A percentile compares a stretch with the other conserved stretches of the same genome.
Evolutionary conservation across 2,329 filamentous ascomycete species (phyloP).

Genomic region (Cercospora sp.): DNA sequence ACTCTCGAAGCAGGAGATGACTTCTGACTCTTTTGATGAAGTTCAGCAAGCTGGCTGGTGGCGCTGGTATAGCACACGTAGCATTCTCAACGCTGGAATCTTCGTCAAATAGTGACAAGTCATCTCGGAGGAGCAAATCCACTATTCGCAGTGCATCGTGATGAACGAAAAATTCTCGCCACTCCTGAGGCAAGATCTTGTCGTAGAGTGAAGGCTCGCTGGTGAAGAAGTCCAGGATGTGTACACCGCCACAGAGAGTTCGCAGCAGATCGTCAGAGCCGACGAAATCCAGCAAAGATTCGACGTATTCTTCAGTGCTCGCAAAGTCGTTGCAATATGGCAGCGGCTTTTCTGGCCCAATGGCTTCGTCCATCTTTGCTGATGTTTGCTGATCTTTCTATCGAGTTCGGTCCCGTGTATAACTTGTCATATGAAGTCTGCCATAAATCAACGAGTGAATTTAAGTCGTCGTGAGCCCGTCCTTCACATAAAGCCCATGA

Average conservation of each 20-base stretch:
- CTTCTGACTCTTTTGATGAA: conserved; percentile 71
- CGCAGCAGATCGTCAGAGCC: conserved; percentile 74
- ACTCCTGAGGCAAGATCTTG: conserved; percentile 71
- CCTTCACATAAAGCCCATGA: not conserved
- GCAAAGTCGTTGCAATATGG: conserved; percentile 68
- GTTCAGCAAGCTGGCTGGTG: conserved; percentile 61
- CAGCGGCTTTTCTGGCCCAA: conserved; percentile 56
- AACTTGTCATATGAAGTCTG: not conserved
- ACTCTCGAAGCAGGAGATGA: conserved; percentile 62
- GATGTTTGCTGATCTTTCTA: not conserved
- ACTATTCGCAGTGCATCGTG: conserved; percentile 74
- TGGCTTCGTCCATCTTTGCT: conserved; percentile 4
- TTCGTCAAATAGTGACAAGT: conserved; percentile 54
- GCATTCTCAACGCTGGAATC: not conserved
- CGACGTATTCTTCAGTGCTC: conserved; percentile 73
- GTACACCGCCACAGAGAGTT: conserved; percentile 92
- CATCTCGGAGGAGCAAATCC: conserved; percentile 76
- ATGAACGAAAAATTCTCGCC: conserved; percentile 74
- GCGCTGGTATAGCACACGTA: conserved; percentile 51
- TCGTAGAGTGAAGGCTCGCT: conserved; percentile 79
- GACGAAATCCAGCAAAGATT: conserved; percentile 73
- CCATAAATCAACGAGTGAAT: not conserved
- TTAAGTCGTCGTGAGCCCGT: not conserved
- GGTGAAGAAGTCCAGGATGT: conserved; percentile 95
- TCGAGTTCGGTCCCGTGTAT: not conserved